Percentiles rank a stretch among this genome's conserved stretches.
phyloP scores from a whole-genome alignment of 192 early-diverging fungal genomes.

The Mortierella antarctica region DNA sequence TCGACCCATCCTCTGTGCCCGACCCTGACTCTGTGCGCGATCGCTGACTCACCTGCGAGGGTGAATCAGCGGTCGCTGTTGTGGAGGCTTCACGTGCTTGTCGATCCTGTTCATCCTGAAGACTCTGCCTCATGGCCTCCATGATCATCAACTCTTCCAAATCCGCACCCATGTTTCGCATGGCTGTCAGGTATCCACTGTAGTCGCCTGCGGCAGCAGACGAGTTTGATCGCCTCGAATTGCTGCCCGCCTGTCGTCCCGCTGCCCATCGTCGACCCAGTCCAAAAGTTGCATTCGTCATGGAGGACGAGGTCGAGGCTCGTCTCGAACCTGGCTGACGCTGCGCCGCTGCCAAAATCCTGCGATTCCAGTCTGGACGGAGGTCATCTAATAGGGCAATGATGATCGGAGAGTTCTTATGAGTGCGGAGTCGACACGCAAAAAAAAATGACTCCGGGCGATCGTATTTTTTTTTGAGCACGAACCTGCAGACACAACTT shows the following conservation, averaged over 20 bases:
- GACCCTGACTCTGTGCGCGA: too few relatives aligned
- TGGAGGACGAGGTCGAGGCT: constrained; percentile 46
- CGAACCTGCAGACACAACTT: constrained; percentile 76
- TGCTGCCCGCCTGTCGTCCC: constrained; percentile 23
- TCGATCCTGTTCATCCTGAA: constrained; percentile 70
- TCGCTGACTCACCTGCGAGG: background rate
- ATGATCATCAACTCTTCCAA: constrained; percentile 93
- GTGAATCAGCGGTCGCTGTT: background rate
- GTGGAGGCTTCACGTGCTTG: constrained; percentile 53
- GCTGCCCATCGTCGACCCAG: constrained; percentile 39
- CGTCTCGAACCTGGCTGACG: constrained; percentile 56
- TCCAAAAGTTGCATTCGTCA: constrained; percentile 40
- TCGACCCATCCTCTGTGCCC: too few relatives aligned
- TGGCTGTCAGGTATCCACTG: constrained; percentile 67
- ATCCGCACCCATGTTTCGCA: constrained; percentile 84
- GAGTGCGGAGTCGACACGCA: background rate
- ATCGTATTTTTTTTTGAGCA: background rate
- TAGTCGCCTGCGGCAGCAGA: constrained; percentile 65
- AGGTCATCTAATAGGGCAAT: constrained; percentile 65
- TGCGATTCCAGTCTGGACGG: constrained; percentile 73
- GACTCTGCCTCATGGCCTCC: constrained; percentile 87
- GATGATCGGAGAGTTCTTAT: background rate
- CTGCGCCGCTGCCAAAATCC: constrained; percentile 52
- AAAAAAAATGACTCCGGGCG: background rate
- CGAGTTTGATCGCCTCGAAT: constrained; percentile 43